Percentiles rank a stretch among this genome's conserved stretches.
These are phyloP conservation scores for Rhodofomes roseus DNA, from an alignment of 1,284 basidiomycete species.

Conservation along the genomic window DNA sequence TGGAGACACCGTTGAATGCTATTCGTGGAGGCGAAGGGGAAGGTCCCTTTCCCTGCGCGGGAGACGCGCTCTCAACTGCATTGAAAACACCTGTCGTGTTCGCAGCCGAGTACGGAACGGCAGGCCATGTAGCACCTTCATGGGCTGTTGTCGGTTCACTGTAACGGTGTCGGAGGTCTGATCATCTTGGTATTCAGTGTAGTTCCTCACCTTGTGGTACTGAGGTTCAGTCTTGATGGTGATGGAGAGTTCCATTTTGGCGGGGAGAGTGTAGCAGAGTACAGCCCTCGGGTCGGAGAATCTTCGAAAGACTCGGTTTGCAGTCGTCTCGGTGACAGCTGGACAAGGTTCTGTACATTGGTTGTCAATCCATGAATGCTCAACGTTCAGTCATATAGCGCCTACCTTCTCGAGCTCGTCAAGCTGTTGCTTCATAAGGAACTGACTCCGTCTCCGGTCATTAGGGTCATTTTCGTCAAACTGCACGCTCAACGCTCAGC, in stretches of 20 bases:
- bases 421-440: conserved; percentile 62
- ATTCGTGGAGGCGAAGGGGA: conserved; percentile 54
- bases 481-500: conserved; percentile 29
- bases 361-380: too few relatives aligned
- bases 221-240: background rate
- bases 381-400: background rate
- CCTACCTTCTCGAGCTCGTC: conserved; percentile 69
- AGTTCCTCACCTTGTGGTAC: background rate
- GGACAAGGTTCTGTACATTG: conserved; percentile 52
- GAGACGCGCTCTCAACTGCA: conserved; percentile 2
- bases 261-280: conserved; percentile 28
- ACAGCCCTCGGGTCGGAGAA: conserved; percentile 24
- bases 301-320: conserved; percentile 45
- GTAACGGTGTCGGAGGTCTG: background rate
- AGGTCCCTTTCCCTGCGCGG: conserved; percentile 14
- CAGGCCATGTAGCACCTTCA: conserved; percentile 32
- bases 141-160: conserved; percentile 9
- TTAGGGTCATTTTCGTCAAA: conserved; percentile 66
- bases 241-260: conserved; percentile 16
- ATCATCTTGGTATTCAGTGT: too few relatives aligned
- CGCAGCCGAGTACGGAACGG: conserved; percentile 33
- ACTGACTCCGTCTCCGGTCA: conserved; percentile 67
- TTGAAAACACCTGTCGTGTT: conserved; percentile 14
- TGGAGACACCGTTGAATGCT: conserved; percentile 65
- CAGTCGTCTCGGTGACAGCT: conserved; percentile 64